These are phyloP conservation scores for Pyrenochaeta sp. DNA, from an alignment of 2,329 filamentous ascomycete genomes.

Conservation along the genomic window DNA sequence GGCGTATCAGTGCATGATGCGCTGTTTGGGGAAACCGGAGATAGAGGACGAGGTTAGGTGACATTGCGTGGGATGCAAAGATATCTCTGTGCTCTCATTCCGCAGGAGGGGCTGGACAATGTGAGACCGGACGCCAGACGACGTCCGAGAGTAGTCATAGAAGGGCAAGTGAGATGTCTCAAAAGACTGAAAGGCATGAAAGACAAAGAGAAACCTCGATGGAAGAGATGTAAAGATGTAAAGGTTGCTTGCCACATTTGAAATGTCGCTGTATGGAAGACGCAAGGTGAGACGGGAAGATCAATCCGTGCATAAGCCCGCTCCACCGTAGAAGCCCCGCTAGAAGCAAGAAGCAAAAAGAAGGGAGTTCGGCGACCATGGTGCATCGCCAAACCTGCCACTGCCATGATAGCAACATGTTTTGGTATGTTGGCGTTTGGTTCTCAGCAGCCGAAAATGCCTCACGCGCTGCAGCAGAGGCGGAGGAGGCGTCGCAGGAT, in stretches of 20 bases:
- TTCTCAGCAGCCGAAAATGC: conserved; percentile 4
- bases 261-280: conserved; percentile 4
- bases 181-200: not conserved
- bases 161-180: conserved; percentile 2
- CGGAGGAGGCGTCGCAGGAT: conserved; percentile 11
- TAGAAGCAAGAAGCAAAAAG: conserved; percentile 9
- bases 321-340: conserved; percentile 8
- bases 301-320: conserved; percentile 8
- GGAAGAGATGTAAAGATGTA: not conserved
- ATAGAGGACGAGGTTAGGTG: not conserved
- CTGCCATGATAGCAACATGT: conserved; percentile 1
- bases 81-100: not conserved
- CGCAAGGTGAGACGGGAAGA: conserved; percentile 13
- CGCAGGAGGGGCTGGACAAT: not conserved
- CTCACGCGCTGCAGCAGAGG: conserved; percentile 2
- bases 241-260: conserved; percentile 4
- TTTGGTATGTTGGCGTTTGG: not conserved
- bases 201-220: too few species aligned
- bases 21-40: conserved; percentile 4
- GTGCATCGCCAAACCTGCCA: not conserved
- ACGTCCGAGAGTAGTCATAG: not conserved
- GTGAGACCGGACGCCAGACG: not conserved
- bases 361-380: not conserved
- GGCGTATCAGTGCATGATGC: conserved; percentile 6
- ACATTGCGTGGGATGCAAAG: not conserved